Base-by-base conservation (phyloP, 1,139 yeast genomes). In the Nakaseomyces uthaithaninus region DNA sequence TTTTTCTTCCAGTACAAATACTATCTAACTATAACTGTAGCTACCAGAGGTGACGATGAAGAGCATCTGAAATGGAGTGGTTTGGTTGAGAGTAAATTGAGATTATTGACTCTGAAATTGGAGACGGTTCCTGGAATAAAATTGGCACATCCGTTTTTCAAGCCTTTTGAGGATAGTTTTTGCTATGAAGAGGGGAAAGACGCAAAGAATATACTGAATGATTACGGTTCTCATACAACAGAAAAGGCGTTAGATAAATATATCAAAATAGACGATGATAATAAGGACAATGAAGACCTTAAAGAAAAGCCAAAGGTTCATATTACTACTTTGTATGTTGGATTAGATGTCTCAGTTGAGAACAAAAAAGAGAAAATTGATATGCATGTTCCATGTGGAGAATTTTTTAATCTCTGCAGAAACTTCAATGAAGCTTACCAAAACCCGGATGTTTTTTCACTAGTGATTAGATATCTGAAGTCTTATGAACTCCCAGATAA, bases 21-120 rank as follows among this genome's bases (percentile, higher is more conserved):
- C 59, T 91, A 91, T 56, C 63, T 93, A 36, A 82, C 94, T 35
- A 70, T 91, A 4, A 77, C 84, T 39, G 93, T 89, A 0, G 80
- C 84, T 1, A 82, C 96, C 0, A 69, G 68, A 45, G 81, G 80
- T 6, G 64, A 72, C 2, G 73, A 75, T 41, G 96, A 87, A 56
- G 87, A 85, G 41, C 96, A 91, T 53, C 63, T 79, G 41, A 81
- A 81, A 54, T 93, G 93, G 91, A 77, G 85, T 48, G 98, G 99
- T 11, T 68, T 89, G 67, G 93, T 91, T 7, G 97, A 91, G 60
- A 80, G 95, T 53, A 86, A 81, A 61, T 62, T 91, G 38, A 74
- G 99, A 49, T 65, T 80, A 36, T 63, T 91, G 37, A 94, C 91
- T 22, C 81, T 75, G 53, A 91, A 87, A 57, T 69, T 91, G 38